Base-by-base conservation (phyloP, 2,329 filamentous ascomycete genomes). In the Tolypocladium endophyticum region DNA sequence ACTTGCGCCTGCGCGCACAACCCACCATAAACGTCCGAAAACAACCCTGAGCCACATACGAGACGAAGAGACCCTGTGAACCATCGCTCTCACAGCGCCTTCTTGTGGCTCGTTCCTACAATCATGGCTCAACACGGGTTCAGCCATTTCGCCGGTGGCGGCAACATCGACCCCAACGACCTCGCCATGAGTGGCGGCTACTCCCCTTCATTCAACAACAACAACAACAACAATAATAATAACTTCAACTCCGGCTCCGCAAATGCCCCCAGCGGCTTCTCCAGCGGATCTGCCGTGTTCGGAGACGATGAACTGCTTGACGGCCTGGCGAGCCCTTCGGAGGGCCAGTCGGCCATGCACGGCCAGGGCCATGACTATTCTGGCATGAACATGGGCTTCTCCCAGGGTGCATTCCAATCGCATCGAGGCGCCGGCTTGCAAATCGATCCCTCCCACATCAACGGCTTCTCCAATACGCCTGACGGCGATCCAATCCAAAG, bases 401-500 rank as follows among this genome's bases (percentile, higher is more conserved):
- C 76, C 38, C 81, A 84, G 59, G 76, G 76, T 56, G 76, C 82
- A 23, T 86, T 83, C 66, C 67, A 74, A 59, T 70, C 75, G 4
- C 81, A 88, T 60, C 86, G 87, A 61, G 79, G 76, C 57, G 70
- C 77, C 60, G 75, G 78, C 39, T 73, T 88, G 43, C 82, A 85
- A 61, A 82, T 87, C 67, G 86, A 89, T 64, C 84, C 86, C 62
- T 77, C 82, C 55, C 86, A 88, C 60, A 86, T 91, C 69, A 88
- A 89, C 69, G 85, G 90, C 62, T 97, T 89, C 74, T 96, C 93
- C 25, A 90, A 90, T 71, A 96, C 92, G 2, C 92, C 93, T 4
- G 93, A 97, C 62, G 91, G 91, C 58, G 88, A 91, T 58, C 92
- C 93, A 7, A 93, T 96, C 62, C 90, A 95, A 69, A 97, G 92